Evolutionary conservation across 73 alveolate genomes (phyloP).

Genomic region (Stentor roeselii): DNA sequence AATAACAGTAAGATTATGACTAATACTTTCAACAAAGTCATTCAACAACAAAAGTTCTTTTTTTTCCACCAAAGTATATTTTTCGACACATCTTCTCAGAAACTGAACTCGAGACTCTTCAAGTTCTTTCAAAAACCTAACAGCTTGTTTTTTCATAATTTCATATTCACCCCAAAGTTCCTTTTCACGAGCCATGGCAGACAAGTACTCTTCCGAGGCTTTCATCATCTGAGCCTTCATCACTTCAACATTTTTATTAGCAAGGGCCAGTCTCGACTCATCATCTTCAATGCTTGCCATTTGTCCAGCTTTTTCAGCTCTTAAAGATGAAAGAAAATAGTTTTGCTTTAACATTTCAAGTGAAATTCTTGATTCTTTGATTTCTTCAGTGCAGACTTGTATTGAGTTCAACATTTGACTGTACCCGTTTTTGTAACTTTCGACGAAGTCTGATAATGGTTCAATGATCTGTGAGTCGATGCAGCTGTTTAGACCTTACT

Average conservation of each 20-base stretch:
- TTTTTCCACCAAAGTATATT: not conserved
- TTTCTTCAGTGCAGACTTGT: not conserved
- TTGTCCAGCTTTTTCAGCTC: conserved; percentile 2
- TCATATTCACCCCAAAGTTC: conserved; percentile 13
- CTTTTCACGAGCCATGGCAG: not conserved
- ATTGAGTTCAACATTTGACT: not conserved
- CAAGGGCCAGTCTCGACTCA: not conserved
- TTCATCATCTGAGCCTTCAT: not conserved
- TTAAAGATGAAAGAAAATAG: not conserved
- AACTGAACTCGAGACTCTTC: conserved; percentile 1
- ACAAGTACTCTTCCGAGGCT: conserved; percentile 10
- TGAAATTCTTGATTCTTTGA: not conserved
- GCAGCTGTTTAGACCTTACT: not conserved
- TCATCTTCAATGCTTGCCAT: not conserved
- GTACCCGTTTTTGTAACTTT: not conserved
- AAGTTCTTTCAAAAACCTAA: not conserved
- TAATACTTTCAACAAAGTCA: not conserved
- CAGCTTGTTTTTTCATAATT: not conserved
- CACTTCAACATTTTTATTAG: not conserved
- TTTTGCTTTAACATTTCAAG: not conserved
- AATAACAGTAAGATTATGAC: not conserved
- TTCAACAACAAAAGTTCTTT: not conserved
- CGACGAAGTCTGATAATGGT: not conserved
- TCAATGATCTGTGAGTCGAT: not conserved
- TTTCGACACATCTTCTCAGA: not conserved